A percentile compares a stretch with the other conserved stretches of the same genome.
phyloP scores from a whole-genome alignment of 306 rosid genomes.

The Hippophae tibetana region DNA sequence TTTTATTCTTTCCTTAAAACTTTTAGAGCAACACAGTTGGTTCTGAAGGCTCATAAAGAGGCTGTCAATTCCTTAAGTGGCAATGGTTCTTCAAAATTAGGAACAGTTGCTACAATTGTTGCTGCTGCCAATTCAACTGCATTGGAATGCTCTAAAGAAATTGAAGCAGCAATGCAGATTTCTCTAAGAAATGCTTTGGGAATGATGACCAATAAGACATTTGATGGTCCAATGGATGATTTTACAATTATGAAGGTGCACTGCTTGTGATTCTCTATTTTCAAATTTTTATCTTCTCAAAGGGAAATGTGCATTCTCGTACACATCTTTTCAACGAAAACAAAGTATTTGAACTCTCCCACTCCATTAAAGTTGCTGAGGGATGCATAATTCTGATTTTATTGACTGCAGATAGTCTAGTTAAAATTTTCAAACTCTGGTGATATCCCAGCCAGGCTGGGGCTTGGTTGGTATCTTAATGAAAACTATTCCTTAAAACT shows the following conservation, averaged over 20 bases:
- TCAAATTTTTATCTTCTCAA: too few relatives aligned
- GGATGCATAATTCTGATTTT: too few relatives aligned
- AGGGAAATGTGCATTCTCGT: too few relatives aligned
- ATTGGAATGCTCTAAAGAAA: conserved; percentile 78
- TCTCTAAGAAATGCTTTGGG: conserved; percentile 88
- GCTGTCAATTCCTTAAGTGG: conserved; percentile 97
- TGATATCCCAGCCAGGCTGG: too few relatives aligned
- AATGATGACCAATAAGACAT: conserved; percentile 52
- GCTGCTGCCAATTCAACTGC: conserved; percentile 98
- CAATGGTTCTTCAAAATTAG: conserved; percentile 79
- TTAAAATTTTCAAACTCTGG: too few relatives aligned
- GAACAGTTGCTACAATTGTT: conserved; percentile 92
- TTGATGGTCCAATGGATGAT: conserved; percentile 94
- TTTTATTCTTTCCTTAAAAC: conserved; percentile 9
- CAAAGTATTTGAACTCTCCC: too few relatives aligned
- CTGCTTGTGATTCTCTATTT: background rate
- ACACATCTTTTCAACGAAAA: too few relatives aligned
- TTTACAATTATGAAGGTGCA: conserved; percentile 87
- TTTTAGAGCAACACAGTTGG: conserved; percentile 84
- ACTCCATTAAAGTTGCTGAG: too few relatives aligned
- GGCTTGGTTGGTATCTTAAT: too few relatives aligned
- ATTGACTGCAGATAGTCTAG: too few relatives aligned
- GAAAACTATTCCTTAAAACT: too few relatives aligned
- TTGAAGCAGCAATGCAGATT: conserved; percentile 97
- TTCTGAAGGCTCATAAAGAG: conserved; percentile 94